Evolutionary conservation across 495 filamentous ascomycete genomes (phyloP).

Genomic region (Trichoderma reesei): DNA sequence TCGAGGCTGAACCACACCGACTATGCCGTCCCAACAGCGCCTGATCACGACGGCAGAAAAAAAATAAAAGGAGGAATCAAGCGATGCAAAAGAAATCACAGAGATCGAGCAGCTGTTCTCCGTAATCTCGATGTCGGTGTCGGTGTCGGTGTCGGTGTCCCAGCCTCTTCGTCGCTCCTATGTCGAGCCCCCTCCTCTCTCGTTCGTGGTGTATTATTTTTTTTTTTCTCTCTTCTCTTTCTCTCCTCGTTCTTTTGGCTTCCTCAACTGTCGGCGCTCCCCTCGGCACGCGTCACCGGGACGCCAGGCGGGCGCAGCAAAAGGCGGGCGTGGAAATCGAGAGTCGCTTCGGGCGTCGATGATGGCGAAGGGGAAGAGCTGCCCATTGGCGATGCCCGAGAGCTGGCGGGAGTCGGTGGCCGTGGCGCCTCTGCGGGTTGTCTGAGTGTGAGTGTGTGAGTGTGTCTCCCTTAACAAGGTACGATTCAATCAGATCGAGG

Average conservation of each 20-base stretch:
- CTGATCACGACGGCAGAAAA: no score
- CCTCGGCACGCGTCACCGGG: constrained; percentile 7
- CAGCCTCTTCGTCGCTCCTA: background rate
- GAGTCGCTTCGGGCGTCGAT: background rate
- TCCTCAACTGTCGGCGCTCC: background rate
- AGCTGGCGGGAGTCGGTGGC: background rate
- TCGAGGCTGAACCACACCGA: background rate
- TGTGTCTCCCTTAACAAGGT: background rate
- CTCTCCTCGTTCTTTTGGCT: background rate
- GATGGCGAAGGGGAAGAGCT: background rate
- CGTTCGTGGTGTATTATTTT: no score
- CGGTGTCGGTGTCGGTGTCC: background rate
- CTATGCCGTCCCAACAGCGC: background rate
- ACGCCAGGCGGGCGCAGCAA: background rate
- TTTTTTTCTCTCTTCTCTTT: background rate
- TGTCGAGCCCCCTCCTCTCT: background rate
- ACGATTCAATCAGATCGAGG: no score
- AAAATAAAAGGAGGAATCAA: background rate
- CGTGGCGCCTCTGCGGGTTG: no score
- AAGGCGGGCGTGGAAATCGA: background rate
- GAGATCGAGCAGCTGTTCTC: background rate
- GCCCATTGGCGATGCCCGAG: constrained; percentile 1
- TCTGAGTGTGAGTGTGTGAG: no score
- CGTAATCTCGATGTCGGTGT: background rate
- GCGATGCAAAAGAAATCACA: background rate